A percentile compares a stretch with the other conserved stretches of the same genome.
Conservation (phyloP, 306 rosid species). For the Castanea mollissima region DNA sequence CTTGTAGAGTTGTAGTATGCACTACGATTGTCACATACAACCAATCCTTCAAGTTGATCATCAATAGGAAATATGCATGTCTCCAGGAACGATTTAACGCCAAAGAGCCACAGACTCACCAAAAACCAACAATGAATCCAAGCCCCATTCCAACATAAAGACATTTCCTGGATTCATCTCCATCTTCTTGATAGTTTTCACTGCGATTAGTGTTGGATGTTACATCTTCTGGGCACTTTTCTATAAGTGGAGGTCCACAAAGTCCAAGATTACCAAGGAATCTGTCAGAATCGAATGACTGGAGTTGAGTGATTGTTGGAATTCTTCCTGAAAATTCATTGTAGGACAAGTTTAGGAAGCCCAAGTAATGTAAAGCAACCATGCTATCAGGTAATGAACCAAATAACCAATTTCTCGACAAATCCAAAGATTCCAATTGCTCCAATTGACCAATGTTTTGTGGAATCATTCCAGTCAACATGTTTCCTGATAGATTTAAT, state of each 20-base stretch:
- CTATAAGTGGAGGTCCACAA: constrained; percentile 24
- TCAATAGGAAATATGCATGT: constrained; percentile 3
- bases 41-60: neutral
- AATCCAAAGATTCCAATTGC: constrained; percentile 22
- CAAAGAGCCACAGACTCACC: constrained; percentile 19
- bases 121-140: constrained; percentile 33
- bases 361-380: neutral
- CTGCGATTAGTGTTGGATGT: neutral
- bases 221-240: constrained; percentile 13
- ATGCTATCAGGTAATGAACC: constrained; percentile 24
- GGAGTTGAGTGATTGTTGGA: constrained; percentile 21
- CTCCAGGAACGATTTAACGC: constrained; percentile 23
- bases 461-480: constrained; percentile 19
- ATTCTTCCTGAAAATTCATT: constrained; percentile 23
- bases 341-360: constrained; percentile 18
- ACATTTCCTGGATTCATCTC: neutral
- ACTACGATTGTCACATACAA: neutral
- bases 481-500: constrained; percentile 29
- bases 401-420: constrained; percentile 23
- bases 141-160: constrained; percentile 13
- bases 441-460: constrained; percentile 1
- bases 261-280: constrained; percentile 27
- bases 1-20: neutral
- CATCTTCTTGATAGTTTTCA: neutral
- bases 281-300: neutral